Evolutionary conservation across 495 filamentous ascomycete species (phyloP), one percentile per base, ranked within the genome.

Genomic region (Aspergillus conjunctus): DNA sequence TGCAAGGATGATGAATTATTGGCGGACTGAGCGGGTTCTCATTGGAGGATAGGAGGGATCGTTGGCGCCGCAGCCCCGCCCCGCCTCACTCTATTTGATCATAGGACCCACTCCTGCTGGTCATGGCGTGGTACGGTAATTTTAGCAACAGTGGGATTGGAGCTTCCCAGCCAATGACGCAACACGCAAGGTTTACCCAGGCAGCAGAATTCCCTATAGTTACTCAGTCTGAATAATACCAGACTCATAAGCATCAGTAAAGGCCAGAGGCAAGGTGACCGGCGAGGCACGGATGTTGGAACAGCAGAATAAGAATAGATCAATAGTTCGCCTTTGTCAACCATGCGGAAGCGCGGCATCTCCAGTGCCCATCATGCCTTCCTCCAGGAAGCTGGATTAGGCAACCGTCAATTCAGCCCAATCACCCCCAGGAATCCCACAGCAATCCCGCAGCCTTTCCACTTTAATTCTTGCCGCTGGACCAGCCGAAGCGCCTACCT

Each of bases 121-220:
- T 32, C 17, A 26, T 56, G 33, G 18, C 18, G 46, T 33, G 12
- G 51, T 10, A 21, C 30, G 12, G 51, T 10, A 21, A 39, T 44
- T 31, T 48, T 31, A 44, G 39, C 14, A 20, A 15, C 22, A 41
- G 30, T 26, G 30, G n/a, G 45, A 26, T 20, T 30, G 50, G 30
- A 26, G 26, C 26, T 26, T 5, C 26, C 26, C 33, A 56, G 18
- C 54, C 22, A 30, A 21, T 32, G 31, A 51, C 37, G 15, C 43
- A 54, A 22, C 15, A 17, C 51, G 17, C 26, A 32, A 53, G 41
- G 39, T 21, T 44, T 37, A 39, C 39, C 32, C 53, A 63, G 61
- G 61, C 61, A 63, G 61, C 61, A 59, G 52, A 43, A 59, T 59
- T 63, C 43, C 41, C n/a, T 53, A 17, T 37, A n/a, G n/a, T n/a